phyloP scores from a whole-genome alignment of 371 early-diverging fungal genomes.

The Ordospora pajunii region DNA sequence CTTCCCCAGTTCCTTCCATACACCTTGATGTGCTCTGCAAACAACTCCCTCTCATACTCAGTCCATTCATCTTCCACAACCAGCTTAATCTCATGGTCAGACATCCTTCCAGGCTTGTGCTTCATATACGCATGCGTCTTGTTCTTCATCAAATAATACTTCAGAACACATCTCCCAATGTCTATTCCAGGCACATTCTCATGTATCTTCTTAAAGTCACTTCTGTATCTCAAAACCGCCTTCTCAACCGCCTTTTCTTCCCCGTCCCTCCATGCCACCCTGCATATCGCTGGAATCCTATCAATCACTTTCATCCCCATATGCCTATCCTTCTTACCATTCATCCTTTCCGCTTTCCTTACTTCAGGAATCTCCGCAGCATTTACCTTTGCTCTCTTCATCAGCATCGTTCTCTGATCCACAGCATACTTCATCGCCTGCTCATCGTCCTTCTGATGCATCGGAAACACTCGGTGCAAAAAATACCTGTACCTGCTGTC shows the following conservation, averaged over 20 bases:
- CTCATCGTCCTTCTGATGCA: slow-evolving; percentile 6
- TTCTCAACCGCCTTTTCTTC: slow-evolving; percentile 27
- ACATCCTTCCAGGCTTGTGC: slow-evolving; percentile 41
- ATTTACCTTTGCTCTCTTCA: slow-evolving; percentile 24
- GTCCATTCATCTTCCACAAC: slow-evolving; percentile 45
- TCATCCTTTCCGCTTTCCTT: too few species aligned
- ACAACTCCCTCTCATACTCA: slow-evolving; percentile 34
- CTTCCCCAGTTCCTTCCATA: slow-evolving; percentile 36
- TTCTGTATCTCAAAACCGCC: slow-evolving; percentile 29
- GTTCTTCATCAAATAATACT: slow-evolving; percentile 49
- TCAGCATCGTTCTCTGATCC: slow-evolving; percentile 1
- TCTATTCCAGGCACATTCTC: slow-evolving; percentile 11
- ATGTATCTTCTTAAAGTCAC: slow-evolving; percentile 32
- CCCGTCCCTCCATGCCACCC: not conserved
- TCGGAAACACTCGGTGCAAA: slow-evolving; percentile 8
- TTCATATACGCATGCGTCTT: slow-evolving; percentile 31
- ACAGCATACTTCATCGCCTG: slow-evolving; percentile 1
- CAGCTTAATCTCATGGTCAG: slow-evolving; percentile 40
- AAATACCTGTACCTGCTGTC: slow-evolving; percentile 9
- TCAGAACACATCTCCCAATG: slow-evolving; percentile 22
- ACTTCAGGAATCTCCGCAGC: slow-evolving; percentile 24
- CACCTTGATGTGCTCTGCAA: slow-evolving; percentile 3
- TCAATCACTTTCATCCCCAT: not conserved
- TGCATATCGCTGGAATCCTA: not conserved
- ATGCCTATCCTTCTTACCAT: not conserved